phyloP scores from a whole-genome alignment of 306 rosid genomes.

The Hippophae rhamnoides region DNA sequence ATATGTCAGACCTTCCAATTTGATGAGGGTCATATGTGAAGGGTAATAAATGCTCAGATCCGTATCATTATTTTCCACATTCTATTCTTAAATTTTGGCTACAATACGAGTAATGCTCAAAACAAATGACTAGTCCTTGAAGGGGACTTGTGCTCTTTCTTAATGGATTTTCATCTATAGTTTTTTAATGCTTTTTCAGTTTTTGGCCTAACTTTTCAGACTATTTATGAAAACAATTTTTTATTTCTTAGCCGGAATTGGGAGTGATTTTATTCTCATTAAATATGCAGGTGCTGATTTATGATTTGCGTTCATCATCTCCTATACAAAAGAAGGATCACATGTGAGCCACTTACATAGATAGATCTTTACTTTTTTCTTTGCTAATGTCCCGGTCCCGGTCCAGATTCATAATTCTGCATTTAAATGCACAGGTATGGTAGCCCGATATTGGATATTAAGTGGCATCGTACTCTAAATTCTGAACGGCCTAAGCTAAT shows the following conservation, averaged over 20 bases:
- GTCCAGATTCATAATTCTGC: constrained; percentile 14
- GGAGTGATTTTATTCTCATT: constrained; percentile 8
- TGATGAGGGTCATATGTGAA: no score
- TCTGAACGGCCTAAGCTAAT: constrained; percentile 63
- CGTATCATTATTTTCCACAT: no score
- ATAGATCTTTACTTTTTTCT: constrained; percentile 1
- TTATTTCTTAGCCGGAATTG: not conserved
- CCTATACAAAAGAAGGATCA: constrained; percentile 72
- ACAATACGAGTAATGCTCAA: no score
- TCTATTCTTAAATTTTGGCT: no score
- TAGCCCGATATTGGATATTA: constrained; percentile 81
- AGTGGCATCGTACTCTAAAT: constrained; percentile 85
- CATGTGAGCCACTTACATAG: constrained; percentile 47
- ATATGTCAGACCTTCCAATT: no score
- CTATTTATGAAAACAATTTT: no score
- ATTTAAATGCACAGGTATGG: constrained; percentile 52
- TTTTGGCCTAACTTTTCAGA: no score
- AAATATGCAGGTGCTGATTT: constrained; percentile 67
- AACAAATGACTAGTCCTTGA: no score
- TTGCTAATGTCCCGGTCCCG: not conserved
- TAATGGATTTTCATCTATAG: no score
- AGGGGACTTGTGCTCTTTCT: no score
- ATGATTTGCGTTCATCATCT: constrained; percentile 74
- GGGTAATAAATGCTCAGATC: no score
- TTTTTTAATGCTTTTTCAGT: no score